Percentiles rank a stretch among this genome's conserved stretches.
Conservation (phyloP, 2,329 filamentous ascomycete species). For the Phialophora tarda region DNA sequence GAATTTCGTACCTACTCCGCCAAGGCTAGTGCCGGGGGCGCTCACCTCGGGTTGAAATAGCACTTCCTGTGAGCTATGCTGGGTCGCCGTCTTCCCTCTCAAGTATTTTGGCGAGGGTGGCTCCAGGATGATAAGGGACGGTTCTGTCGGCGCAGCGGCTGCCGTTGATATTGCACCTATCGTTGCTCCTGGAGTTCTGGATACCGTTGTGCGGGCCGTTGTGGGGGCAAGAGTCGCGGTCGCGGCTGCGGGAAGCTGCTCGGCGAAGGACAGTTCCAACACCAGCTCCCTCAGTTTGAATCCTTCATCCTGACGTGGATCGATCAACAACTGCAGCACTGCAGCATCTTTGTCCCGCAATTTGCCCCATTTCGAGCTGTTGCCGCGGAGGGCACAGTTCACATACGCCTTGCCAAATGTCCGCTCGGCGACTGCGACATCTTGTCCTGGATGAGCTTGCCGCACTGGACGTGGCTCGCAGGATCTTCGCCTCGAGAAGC, state of each 20-base stretch:
- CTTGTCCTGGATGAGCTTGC: conserved; percentile 11
- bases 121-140: conserved; percentile 11
- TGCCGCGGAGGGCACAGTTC: conserved; percentile 14
- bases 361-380: conserved; percentile 21
- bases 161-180: not conserved
- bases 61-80: conserved; percentile 8
- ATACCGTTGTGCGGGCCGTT: not conserved
- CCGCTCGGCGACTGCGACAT: conserved; percentile 7
- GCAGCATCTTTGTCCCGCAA: conserved; percentile 11
- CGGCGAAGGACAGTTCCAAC: conserved; percentile 9
- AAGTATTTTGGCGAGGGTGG: conserved; percentile 15
- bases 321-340: conserved; percentile 13
- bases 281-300: conserved; percentile 18
- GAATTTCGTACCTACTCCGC: not conserved
- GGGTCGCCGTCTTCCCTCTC: conserved; percentile 6
- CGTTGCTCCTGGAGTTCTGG: not conserved
- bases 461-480: not conserved
- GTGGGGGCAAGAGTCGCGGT: not conserved
- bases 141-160: conserved; percentile 4
- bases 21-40: not conserved
- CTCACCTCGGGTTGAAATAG: conserved; percentile 11
- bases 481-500: conserved; percentile 7
- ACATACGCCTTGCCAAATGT: conserved; percentile 17
- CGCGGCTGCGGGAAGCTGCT: not conserved
- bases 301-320: conserved; percentile 1